Evolutionary conservation across 2,329 filamentous ascomycete species (phyloP).

Genomic region (Epichloe brachyelytri): DNA sequence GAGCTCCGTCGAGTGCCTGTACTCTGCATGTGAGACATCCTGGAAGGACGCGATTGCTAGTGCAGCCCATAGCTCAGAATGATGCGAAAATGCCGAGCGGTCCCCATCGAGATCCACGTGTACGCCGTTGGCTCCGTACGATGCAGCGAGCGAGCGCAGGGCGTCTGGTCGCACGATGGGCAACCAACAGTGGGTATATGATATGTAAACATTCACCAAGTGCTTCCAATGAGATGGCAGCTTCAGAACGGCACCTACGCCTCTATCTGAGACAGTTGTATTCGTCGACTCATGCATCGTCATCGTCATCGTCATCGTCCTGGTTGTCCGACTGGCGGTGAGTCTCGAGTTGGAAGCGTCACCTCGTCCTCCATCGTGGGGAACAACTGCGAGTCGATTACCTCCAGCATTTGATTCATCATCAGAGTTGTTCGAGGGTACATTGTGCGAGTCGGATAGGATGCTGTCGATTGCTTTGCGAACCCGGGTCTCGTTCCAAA

Average conservation of each 20-base stretch:
- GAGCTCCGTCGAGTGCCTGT: background rate
- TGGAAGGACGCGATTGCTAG: constrained; percentile 46
- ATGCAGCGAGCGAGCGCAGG: constrained; percentile 35
- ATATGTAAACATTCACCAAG: constrained; percentile 60
- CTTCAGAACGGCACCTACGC: background rate
- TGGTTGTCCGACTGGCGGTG: background rate
- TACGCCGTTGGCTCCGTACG: constrained; percentile 26
- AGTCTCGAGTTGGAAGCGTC: background rate
- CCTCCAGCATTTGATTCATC: constrained; percentile 19
- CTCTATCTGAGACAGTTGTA: background rate
- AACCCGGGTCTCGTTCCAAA: constrained; percentile 50
- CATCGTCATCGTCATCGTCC: no score
- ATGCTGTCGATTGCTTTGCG: constrained; percentile 50
- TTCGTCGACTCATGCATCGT: background rate
- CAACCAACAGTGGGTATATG: constrained; percentile 65
- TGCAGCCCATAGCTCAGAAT: constrained; percentile 48
- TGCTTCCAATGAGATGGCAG: constrained; percentile 43
- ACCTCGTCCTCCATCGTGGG: background rate
- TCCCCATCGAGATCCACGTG: constrained; percentile 14
- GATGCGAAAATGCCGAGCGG: constrained; percentile 22
- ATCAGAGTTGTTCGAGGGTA: constrained; percentile 21
- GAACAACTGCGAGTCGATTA: constrained; percentile 8
- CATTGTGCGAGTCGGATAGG: constrained; percentile 32
- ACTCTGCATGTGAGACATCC: constrained; percentile 16
- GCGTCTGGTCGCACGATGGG: constrained; percentile 58